Conservation (phyloP, 2,329 filamentous ascomycete genomes). For the Diaporthe sp. region DNA sequence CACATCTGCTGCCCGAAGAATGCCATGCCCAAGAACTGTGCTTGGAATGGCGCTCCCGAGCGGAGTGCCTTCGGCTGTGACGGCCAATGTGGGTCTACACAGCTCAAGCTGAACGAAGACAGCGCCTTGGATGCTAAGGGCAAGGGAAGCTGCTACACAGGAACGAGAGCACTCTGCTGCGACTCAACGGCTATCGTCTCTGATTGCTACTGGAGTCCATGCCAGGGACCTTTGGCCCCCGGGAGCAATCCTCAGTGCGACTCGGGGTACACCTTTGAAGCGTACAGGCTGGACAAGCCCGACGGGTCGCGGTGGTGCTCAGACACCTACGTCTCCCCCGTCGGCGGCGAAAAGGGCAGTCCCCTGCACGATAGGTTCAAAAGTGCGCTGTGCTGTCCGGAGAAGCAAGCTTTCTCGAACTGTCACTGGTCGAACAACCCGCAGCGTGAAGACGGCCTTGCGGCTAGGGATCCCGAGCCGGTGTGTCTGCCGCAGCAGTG, state of each 20-base stretch:
- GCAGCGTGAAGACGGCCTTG: not conserved
- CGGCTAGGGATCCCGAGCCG: not conserved
- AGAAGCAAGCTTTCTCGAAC: not conserved
- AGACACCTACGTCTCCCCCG: not conserved
- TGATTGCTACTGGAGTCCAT: not conserved
- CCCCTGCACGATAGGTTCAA: not conserved
- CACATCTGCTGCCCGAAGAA: constrained; percentile 44
- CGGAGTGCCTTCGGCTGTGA: constrained; percentile 38
- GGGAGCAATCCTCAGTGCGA: not conserved
- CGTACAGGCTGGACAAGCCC: not conserved
- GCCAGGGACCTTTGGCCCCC: not conserved
- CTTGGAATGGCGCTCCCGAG: constrained; percentile 40
- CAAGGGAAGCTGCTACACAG: constrained; percentile 18
- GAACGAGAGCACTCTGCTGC: not conserved
- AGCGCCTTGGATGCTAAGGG: constrained; percentile 33
- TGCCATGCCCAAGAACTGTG: constrained; percentile 42
- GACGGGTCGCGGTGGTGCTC: not conserved
- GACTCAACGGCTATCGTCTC: not conserved
- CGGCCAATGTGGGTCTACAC: constrained; percentile 32
- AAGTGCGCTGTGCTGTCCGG: not conserved
- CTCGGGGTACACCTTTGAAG: not conserved
- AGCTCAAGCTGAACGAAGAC: constrained; percentile 36
- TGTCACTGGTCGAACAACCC: not conserved
- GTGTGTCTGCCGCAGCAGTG: not conserved
- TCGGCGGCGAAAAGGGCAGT: not conserved